Conservation (phyloP, 768 basidiomycete genomes). For the Naematelia encephala region DNA sequence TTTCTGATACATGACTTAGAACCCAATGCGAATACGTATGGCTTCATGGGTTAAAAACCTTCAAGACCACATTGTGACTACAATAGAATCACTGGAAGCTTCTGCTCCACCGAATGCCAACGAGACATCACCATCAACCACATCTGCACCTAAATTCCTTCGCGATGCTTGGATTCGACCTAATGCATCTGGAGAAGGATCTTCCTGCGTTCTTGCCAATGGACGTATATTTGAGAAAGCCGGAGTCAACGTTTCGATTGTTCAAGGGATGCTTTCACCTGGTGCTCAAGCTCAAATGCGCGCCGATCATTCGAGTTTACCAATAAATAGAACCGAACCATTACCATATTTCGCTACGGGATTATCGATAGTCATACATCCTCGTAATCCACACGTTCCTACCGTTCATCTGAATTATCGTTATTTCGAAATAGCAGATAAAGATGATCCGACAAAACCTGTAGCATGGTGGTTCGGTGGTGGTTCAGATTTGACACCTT, state of each 20-base stretch:
- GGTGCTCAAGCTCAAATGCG: slow-evolving; percentile 91
- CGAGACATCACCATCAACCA: slow-evolving; percentile 16
- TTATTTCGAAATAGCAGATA: slow-evolving; percentile 82
- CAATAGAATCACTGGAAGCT: slow-evolving; percentile 76
- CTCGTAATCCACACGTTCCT: slow-evolving; percentile 85
- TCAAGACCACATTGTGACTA: slow-evolving; percentile 72
- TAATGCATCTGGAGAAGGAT: slow-evolving; percentile 63
- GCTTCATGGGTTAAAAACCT: slow-evolving; percentile 70
- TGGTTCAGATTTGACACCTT: slow-evolving; percentile 88
- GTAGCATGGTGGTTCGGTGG: slow-evolving; percentile 99
- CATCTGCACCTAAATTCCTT: slow-evolving; percentile 58
- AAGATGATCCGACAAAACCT: slow-evolving; percentile 40
- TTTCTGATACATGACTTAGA: slow-evolving; percentile 25
- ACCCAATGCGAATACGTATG: slow-evolving; percentile 71
- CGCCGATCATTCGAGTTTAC: slow-evolving; percentile 70
- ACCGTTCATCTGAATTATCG: slow-evolving; percentile 96
- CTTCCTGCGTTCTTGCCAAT: slow-evolving; percentile 70
- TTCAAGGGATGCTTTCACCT: slow-evolving; percentile 82
- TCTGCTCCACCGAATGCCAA: slow-evolving; percentile 54
- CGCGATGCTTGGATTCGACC: slow-evolving; percentile 67
- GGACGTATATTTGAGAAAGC: slow-evolving; percentile 82
- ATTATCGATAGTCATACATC: slow-evolving; percentile 88
- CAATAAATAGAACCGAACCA: slow-evolving; percentile 48
- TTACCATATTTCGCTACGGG: slow-evolving; percentile 93
- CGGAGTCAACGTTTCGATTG: slow-evolving; percentile 90